Evolutionary conservation across 306 rosid species (phyloP).

Genomic region (Sicyos baderoa): DNA sequence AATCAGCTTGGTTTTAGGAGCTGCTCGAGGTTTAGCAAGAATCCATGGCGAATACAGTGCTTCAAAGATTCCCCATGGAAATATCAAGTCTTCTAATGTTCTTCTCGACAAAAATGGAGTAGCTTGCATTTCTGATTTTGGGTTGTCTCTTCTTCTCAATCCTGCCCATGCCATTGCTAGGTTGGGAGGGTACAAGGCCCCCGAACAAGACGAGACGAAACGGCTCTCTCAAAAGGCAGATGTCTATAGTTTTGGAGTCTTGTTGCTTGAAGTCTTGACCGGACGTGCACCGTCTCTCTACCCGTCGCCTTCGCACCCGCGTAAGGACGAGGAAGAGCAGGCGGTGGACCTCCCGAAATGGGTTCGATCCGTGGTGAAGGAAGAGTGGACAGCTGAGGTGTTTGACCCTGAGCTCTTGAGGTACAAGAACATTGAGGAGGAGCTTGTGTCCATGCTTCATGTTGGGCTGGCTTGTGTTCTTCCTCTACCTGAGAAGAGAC

Average conservation of each 20-base stretch:
- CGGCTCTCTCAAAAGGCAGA: slow-evolving; percentile 77
- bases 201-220: slow-evolving; percentile 72
- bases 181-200: slow-evolving; percentile 86
- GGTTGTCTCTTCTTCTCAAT: slow-evolving; percentile 66
- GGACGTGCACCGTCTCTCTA: slow-evolving; percentile 73
- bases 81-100: slow-evolving; percentile 81
- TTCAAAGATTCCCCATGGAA: slow-evolving; percentile 84
- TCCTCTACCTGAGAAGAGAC: slow-evolving; percentile 77
- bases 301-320: slow-evolving; percentile 49
- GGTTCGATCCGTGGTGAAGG: slow-evolving; percentile 88
- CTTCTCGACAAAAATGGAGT: slow-evolving; percentile 86
- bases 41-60: slow-evolving; percentile 63
- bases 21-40: slow-evolving; percentile 77
- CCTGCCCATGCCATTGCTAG: slow-evolving; percentile 92
- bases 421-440: slow-evolving; percentile 97
- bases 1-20: slow-evolving; percentile 81
- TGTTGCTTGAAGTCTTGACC: slow-evolving; percentile 72
- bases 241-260: slow-evolving; percentile 78
- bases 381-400: slow-evolving; percentile 98
- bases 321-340: slow-evolving; percentile 42
- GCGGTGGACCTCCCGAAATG: slow-evolving; percentile 72
- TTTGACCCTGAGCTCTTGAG: slow-evolving; percentile 82
- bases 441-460: slow-evolving; percentile 85
- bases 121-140: slow-evolving; percentile 90
- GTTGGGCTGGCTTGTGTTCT: slow-evolving; percentile 79